Percentiles rank a stretch among this genome's conserved stretches.
Evolutionary conservation across 768 basidiomycete species (phyloP).

Genomic region (Galerina marginata): DNA sequence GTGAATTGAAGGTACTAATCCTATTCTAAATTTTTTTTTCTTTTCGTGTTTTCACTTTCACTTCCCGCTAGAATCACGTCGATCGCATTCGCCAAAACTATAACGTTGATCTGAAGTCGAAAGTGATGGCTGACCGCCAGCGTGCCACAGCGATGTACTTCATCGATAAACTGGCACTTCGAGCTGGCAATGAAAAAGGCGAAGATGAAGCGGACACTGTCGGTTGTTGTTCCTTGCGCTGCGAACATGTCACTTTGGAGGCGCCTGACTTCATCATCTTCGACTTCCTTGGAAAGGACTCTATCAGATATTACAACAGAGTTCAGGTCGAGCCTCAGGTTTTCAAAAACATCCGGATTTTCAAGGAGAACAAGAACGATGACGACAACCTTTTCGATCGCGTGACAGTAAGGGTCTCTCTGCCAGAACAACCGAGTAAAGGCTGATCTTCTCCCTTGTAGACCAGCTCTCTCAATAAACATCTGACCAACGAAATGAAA

Average conservation of each 20-base stretch:
- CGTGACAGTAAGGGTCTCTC: slow-evolving; percentile 72
- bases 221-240: slow-evolving; percentile 96
- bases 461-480: slow-evolving; percentile 89
- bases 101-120: slow-evolving; percentile 79
- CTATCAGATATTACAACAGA: slow-evolving; percentile 94
- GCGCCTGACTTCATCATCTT: slow-evolving; percentile 89
- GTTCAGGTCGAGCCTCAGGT: slow-evolving; percentile 90
- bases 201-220: slow-evolving; percentile 99
- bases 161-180: slow-evolving; percentile 95
- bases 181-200: slow-evolving; percentile 99
- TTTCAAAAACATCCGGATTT: slow-evolving; percentile 97
- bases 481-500: slow-evolving; percentile 92
- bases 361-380: slow-evolving; percentile 92
- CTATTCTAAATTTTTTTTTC: not conserved
- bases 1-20: slow-evolving; percentile 83
- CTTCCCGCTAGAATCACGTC: slow-evolving; percentile 74
- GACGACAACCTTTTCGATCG: slow-evolving; percentile 94
- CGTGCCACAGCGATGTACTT: slow-evolving; percentile 99
- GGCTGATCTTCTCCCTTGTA: slow-evolving; percentile 39
- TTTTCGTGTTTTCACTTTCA: slow-evolving; percentile 1
- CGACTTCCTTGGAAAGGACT: slow-evolving; percentile 99
- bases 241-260: slow-evolving; percentile 93
- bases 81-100: slow-evolving; percentile 93
- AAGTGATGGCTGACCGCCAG: slow-evolving; percentile 94
- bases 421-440: slow-evolving; percentile 8